Evolutionary conservation across 2,329 filamentous ascomycete genomes (phyloP), one percentile per base, ranked within the genome.

Genomic region (Coniochaeta sp.): DNA sequence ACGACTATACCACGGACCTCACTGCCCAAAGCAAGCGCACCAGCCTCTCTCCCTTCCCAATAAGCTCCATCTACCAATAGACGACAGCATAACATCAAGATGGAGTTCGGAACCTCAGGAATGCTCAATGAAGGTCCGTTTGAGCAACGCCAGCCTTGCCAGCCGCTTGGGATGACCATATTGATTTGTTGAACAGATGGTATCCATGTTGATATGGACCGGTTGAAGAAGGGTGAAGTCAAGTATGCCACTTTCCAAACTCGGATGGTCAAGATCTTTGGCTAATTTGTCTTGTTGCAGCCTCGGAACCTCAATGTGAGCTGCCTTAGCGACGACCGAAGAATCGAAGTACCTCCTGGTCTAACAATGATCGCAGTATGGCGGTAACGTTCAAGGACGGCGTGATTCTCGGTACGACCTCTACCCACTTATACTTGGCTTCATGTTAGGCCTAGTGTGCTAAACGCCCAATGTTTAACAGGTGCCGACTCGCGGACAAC

Each of bases 371-470:
- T 61, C 61, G 66, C 69, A 96, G 91, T 75, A 99, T 99, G 95
- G 95, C 95, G 63, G 93, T 98, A 75, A 98, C 96, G 71, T 99
- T 99, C 86, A 95, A 95, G 74, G 93, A 96, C 71, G 95, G 95
- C 64, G 95, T 99, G 62, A 98, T 99, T 77, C 84, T 99, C 47
- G 90, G 86, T 88, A 76, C 57, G 81, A 33, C 34, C 22, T 16
- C 31, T 8, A n/a, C 31, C 31, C 11, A 36, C 6, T 40, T 44
- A 57, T 11, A n/a, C 57, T 44, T 31, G 28, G 31, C 24, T 58
- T 43, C 28, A 31, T 31, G 34, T 14, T 36, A 12, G 34, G 11
- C 12, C 8, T 12, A 36, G 34, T 36, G 34, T 14, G 14, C 12
- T 36, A 36, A n/a, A 36, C 34, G 7, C 7, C 16, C 43, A 6